Conservation (phyloP, 2,329 filamentous ascomycete species). For the Aspergillus candidus region DNA sequence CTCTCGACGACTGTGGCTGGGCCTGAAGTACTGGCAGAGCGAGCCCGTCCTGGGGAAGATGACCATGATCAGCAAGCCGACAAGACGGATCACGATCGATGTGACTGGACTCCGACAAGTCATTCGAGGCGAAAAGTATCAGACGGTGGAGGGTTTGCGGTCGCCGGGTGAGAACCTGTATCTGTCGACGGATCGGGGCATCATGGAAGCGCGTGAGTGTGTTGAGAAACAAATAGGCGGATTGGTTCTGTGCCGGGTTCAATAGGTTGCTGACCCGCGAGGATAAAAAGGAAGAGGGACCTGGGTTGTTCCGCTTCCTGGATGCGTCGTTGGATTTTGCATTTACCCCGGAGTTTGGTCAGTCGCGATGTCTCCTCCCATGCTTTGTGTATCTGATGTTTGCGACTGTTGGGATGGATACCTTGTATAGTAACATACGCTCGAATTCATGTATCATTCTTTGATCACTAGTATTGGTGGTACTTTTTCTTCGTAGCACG, state of each 20-base stretch:
- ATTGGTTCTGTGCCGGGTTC: slow-evolving; percentile 65
- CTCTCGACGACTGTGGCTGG: slow-evolving; percentile 73
- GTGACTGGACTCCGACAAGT: slow-evolving; percentile 58
- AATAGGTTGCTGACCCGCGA: slow-evolving; percentile 6
- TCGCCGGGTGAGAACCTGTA: slow-evolving; percentile 77
- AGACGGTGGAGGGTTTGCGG: slow-evolving; percentile 64
- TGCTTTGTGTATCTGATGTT: slow-evolving; percentile 21
- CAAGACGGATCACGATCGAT: slow-evolving; percentile 61
- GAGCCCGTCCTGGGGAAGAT: slow-evolving; percentile 69
- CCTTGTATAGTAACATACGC: slow-evolving; percentile 34
- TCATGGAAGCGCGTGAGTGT: slow-evolving; percentile 77
- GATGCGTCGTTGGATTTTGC: slow-evolving; percentile 21
- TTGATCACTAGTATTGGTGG: slow-evolving; percentile 7
- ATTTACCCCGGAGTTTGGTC: slow-evolving; percentile 36
- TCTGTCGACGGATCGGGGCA: slow-evolving; percentile 67
- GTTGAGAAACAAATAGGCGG: slow-evolving; percentile 76
- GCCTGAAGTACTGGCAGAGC: slow-evolving; percentile 83
- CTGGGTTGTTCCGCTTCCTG: slow-evolving; percentile 13
- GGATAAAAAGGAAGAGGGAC: slow-evolving; percentile 4
- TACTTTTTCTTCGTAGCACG: slow-evolving; percentile 9
- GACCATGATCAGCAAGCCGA: slow-evolving; percentile 65
- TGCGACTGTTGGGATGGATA: slow-evolving; percentile 29
- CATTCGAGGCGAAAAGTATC: slow-evolving; percentile 60
- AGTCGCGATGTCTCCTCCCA: slow-evolving; percentile 28
- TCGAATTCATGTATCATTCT: slow-evolving; percentile 20